Evolutionary conservation across 176 grass and related monocot species (phyloP).

Genomic region (Cymbopogon citratus): DNA sequence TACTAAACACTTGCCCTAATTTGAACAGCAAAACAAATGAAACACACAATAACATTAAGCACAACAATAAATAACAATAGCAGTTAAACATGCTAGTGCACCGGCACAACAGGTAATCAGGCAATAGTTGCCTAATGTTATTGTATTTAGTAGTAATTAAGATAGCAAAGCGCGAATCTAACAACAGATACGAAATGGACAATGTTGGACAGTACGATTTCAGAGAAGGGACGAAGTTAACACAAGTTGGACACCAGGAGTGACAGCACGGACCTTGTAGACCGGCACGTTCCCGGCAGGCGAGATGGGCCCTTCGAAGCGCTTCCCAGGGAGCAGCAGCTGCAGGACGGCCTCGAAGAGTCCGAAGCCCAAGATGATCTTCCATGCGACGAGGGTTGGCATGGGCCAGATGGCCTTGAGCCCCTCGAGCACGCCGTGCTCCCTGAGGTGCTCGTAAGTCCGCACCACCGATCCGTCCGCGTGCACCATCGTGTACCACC

Average conservation of each 20-base stretch:
- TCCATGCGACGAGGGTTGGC: slow-evolving; percentile 69
- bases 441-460: slow-evolving; percentile 69
- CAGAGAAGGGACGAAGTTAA: neutral
- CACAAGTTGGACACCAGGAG: neutral
- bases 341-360: slow-evolving; percentile 89
- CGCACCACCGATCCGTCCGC: slow-evolving; percentile 77
- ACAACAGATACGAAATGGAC: neutral
- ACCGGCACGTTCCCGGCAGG: slow-evolving; percentile 69
- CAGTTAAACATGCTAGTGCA: neutral
- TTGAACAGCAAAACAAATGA: neutral
- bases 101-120: neutral
- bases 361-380: slow-evolving; percentile 90
- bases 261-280: slow-evolving; percentile 70
- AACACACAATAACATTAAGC: neutral
- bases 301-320: slow-evolving; percentile 77
- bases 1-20: neutral
- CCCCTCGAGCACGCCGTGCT: slow-evolving; percentile 57
- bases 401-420: slow-evolving; percentile 72
- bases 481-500: slow-evolving; percentile 98
- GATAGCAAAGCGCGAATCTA: neutral
- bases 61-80: neutral
- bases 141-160: neutral
- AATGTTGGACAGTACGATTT: neutral
- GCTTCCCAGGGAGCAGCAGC: slow-evolving; percentile 84
- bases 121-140: neutral